Conservation (phyloP, 495 filamentous ascomycete genomes). For the Talaromyces stipitatus region DNA sequence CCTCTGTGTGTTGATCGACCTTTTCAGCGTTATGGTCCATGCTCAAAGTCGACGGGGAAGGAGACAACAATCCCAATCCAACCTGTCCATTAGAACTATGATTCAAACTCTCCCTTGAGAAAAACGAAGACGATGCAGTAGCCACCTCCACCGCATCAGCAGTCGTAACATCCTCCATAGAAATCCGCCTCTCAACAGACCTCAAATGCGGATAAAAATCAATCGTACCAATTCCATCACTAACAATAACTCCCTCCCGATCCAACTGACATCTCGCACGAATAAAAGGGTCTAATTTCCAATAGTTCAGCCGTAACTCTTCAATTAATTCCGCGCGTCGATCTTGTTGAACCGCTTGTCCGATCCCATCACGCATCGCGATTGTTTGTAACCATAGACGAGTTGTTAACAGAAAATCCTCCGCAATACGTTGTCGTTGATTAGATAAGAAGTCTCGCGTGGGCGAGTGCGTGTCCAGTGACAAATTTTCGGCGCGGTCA, state of each 20-base stretch:
- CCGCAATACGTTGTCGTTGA: slow-evolving; percentile 52
- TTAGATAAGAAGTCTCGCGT: slow-evolving; percentile 49
- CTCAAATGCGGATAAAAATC: slow-evolving; percentile 5
- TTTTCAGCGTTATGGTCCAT: background rate
- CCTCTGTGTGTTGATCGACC: background rate
- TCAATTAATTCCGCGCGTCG: slow-evolving; percentile 54
- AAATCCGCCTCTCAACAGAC: background rate
- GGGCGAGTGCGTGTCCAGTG: slow-evolving; percentile 36
- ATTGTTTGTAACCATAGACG: slow-evolving; percentile 47
- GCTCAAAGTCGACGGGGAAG: background rate
- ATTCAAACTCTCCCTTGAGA: background rate
- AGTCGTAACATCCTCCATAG: background rate
- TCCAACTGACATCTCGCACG: slow-evolving; percentile 67
- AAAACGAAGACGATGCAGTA: background rate
- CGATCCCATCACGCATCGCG: slow-evolving; percentile 5
- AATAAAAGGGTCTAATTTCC: slow-evolving; percentile 68
- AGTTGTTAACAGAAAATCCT: slow-evolving; percentile 60
- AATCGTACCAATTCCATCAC: slow-evolving; percentile 6
- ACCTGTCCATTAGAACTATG: background rate
- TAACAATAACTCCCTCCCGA: slow-evolving; percentile 53
- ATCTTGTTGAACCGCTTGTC: slow-evolving; percentile 13
- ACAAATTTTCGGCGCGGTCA: slow-evolving; percentile 56
- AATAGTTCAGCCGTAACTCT: slow-evolving; percentile 67
- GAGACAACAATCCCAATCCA: background rate
- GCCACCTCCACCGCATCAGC: background rate